These are phyloP conservation scores for Annona squamosa DNA, from an alignment of 164 flowering plant species.

Conservation along the genomic window DNA sequence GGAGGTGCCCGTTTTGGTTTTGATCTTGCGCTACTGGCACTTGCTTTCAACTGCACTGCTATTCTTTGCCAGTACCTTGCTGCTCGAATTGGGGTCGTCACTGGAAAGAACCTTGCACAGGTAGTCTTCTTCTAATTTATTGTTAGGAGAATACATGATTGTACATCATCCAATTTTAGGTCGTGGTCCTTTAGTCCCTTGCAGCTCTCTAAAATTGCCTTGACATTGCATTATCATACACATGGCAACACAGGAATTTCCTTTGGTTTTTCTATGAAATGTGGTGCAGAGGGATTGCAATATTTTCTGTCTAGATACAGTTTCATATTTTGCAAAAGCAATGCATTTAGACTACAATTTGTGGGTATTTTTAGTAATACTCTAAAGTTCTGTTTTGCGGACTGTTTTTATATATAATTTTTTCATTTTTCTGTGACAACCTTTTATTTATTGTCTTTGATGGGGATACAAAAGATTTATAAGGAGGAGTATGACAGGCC, in stretches of 20 bases:
- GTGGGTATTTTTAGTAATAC: not conserved
- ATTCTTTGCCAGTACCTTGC: slow-evolving; percentile 81
- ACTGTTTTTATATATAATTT: too few relatives aligned
- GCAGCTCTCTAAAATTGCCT: not conserved
- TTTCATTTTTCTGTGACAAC: too few relatives aligned
- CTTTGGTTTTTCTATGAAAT: not conserved
- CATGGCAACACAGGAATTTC: too few relatives aligned
- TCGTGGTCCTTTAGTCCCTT: not conserved
- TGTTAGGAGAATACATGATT: not conserved
- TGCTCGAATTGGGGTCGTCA: slow-evolving; percentile 70
- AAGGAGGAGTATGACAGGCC: slow-evolving; percentile 63
- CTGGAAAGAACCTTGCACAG: slow-evolving; percentile 85
- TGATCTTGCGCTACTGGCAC: slow-evolving; percentile 48
- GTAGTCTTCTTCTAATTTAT: slow-evolving; percentile 25
- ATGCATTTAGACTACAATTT: not conserved
- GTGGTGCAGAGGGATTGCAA: not conserved
- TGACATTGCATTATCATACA: not conserved
- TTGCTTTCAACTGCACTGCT: slow-evolving; percentile 64
- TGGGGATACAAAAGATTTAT: slow-evolving; percentile 41
- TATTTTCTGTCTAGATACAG: not conserved
- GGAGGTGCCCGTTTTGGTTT: slow-evolving; percentile 84
- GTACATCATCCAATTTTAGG: not conserved
- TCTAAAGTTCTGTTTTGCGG: too few relatives aligned
- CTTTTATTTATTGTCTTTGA: too few relatives aligned
- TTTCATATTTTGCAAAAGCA: not conserved